A percentile compares a stretch with the other conserved stretches of the same genome.
Conservation (phyloP, 2,329 filamentous ascomycete species). For the Trichoderma asperellum region DNA sequence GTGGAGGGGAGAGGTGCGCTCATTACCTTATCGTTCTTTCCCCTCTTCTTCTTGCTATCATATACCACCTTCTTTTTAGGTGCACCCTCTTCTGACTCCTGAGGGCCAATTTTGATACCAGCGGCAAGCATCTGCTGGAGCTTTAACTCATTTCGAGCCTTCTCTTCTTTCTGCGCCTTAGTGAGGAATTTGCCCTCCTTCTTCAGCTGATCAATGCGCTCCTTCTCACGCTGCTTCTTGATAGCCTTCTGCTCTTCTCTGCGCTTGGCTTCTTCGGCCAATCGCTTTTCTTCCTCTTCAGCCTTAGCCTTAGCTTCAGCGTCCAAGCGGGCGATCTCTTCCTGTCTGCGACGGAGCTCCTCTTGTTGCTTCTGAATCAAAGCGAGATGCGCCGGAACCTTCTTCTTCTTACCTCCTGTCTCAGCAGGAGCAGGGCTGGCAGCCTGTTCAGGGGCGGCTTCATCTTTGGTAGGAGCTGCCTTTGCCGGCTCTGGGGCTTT, state of each 20-base stretch:
- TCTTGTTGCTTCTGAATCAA: conserved; percentile 83
- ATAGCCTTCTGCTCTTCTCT: conserved; percentile 73
- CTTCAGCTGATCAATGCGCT: conserved; percentile 84
- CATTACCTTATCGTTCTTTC: conserved; percentile 60
- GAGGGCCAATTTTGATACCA: conserved; percentile 71
- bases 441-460: conserved; percentile 53
- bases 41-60: conserved; percentile 80
- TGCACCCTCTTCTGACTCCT: conserved; percentile 51
- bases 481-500: conserved; percentile 38
- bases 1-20: background rate
- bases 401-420: conserved; percentile 79
- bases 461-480: conserved; percentile 49
- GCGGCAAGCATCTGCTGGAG: conserved; percentile 84
- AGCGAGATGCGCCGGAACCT: conserved; percentile 74
- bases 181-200: conserved; percentile 86
- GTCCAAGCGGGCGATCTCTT: conserved; percentile 64
- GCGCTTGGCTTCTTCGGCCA: conserved; percentile 69
- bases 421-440: conserved; percentile 46
- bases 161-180: conserved; percentile 83
- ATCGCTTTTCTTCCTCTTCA: conserved; percentile 67
- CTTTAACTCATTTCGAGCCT: conserved; percentile 76
- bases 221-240: conserved; percentile 86
- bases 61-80: conserved; percentile 78
- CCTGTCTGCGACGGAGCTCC: conserved; percentile 66
- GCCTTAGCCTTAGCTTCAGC: conserved; percentile 68